These are phyloP conservation scores for Kodamaea arcana DNA, from an alignment of 1,139 yeast genomes.

Conservation along the genomic window DNA sequence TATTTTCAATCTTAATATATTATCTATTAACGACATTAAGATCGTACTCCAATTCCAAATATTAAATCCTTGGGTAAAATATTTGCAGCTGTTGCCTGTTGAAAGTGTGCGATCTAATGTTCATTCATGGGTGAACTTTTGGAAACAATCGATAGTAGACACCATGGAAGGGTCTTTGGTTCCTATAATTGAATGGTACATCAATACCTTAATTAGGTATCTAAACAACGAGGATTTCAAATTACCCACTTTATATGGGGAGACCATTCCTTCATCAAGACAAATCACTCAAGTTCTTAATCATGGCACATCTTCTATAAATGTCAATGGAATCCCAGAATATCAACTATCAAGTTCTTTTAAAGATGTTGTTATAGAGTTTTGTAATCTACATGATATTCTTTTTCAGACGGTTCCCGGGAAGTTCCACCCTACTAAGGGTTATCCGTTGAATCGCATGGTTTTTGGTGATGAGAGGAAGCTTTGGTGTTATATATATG, in stretches of 20 bases:
- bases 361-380: conserved; percentile 34
- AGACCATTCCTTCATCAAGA: conserved; percentile 8
- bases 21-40: conserved; percentile 5
- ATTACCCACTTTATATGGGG: conserved; percentile 18
- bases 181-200: conserved; percentile 24
- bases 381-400: conserved; percentile 26
- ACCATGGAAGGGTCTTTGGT: background rate
- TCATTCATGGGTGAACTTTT: conserved; percentile 5
- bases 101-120: conserved; percentile 3
- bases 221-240: conserved; percentile 5
- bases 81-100: conserved; percentile 1
- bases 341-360: conserved; percentile 30
- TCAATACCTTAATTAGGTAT: conserved; percentile 15
- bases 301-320: background rate
- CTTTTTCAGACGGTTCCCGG: conserved; percentile 17
- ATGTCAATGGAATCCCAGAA: conserved; percentile 29
- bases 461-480: conserved; percentile 7
- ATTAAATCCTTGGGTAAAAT: conserved; percentile 26
- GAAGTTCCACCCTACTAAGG: conserved; percentile 17
- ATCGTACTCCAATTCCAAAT: conserved; percentile 25
- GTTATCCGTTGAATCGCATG: conserved; percentile 23
- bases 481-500: conserved; percentile 24
- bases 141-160: conserved; percentile 4
- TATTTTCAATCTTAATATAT: conserved; percentile 4
- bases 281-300: conserved; percentile 1